Evolutionary conservation across 2,329 filamentous ascomycete genomes (phyloP).

Genomic region (Paecilomyces sp.): DNA sequence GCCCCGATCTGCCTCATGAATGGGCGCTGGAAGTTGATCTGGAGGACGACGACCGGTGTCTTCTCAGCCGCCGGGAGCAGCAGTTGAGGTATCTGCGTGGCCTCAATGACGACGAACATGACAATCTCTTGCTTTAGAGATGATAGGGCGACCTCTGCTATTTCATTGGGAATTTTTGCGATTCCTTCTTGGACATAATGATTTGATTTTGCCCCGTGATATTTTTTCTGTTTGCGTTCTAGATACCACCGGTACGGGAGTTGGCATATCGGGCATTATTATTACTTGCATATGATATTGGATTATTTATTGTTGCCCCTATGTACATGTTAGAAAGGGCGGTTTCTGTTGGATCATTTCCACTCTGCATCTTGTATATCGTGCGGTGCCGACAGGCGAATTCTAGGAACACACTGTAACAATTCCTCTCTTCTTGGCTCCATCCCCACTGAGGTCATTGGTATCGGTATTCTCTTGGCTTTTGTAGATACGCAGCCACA

Average conservation of each 20-base stretch:
- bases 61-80: slow-evolving; percentile 25
- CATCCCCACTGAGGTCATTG: too few species aligned
- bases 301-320: not conserved
- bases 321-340: not conserved
- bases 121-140: slow-evolving; percentile 22
- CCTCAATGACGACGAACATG: slow-evolving; percentile 26
- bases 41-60: slow-evolving; percentile 28
- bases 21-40: slow-evolving; percentile 28
- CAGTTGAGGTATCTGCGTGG: slow-evolving; percentile 25
- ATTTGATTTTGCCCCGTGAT: not conserved
- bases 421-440: not conserved
- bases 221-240: not conserved
- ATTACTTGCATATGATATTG: not conserved
- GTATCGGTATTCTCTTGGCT: not conserved
- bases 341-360: not conserved
- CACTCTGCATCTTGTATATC: not conserved
- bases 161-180: not conserved
- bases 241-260: not conserved
- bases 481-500: not conserved
- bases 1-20: slow-evolving; percentile 28
- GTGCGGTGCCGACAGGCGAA: not conserved
- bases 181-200: not conserved
- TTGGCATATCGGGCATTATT: not conserved
- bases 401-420: not conserved
- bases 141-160: not conserved